Base-by-base conservation (phyloP, 768 basidiomycete genomes). In the Paxillus ammoniavirescens region DNA sequence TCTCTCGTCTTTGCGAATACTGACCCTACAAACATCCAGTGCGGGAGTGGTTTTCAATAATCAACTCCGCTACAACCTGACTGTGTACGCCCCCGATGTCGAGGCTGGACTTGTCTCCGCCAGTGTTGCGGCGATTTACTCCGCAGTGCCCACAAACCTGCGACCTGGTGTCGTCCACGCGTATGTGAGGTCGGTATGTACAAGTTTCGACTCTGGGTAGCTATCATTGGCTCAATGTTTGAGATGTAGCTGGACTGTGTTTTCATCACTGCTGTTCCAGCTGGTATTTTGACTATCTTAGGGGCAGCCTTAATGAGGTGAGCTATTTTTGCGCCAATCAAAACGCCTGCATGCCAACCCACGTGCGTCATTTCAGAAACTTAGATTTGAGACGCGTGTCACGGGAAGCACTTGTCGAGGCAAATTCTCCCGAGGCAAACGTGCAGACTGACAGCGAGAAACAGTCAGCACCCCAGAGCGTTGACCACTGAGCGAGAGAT, bases 251-350 rank as follows among this genome's bases (percentile, higher is more conserved):
- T 61, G 17, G 50, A 50, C n/a, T 58, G 48, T 17, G 57, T 60
- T 17, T 58, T 58, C 37, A 18, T 60, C 21, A 53, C 51, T 31
- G 49, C 50, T 1, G 56, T 58, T 3, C 57, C 59, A 3, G 50
- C 57, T 8, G 59, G 53, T 13, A 21, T 43, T 21, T 33, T 60
- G 44, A 53, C 56, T 2, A 50, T 58, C n/a, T 1, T 50, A 9
- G 57, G 59, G 1, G 53, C 57, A 13, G 33, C 38, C 7, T 15
- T 59, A n/a, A 55, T 60, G 41, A 44, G 36, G 57, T 59, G 30
- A 48, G 54, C 1, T 26, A 40, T 12, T 42, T 6, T 9, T 14
- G n/a, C 4, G 14, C 15, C 13, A 17, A 40, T 31, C 9, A 30
- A 50, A 26, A 15, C 14, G 14, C n/a, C 10, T 15, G 6, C 10